Percentiles rank a stretch among this genome's conserved stretches.
Evolutionary conservation across 305 asterid species (phyloP).

Genomic region (Euphrasia arctica): DNA sequence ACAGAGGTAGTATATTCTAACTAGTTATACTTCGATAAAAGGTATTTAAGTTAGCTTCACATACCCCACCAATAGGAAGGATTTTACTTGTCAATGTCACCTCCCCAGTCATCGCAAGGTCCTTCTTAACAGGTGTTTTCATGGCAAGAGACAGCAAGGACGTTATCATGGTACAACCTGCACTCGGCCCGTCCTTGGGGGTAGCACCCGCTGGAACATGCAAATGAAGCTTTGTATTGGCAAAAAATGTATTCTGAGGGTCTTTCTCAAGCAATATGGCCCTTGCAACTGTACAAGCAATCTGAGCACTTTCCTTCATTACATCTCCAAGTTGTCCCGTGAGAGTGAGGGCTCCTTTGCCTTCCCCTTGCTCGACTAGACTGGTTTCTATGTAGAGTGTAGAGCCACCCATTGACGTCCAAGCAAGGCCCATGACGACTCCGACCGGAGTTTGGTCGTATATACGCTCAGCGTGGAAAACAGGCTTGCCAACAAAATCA

Average conservation of each 20-base stretch:
- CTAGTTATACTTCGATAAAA: background rate
- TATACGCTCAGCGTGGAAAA: conserved; percentile 92
- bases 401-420: conserved; percentile 99
- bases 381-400: conserved; percentile 87
- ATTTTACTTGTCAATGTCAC: conserved; percentile 81
- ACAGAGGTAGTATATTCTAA: no score
- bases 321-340: conserved; percentile 98
- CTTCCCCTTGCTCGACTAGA: conserved; percentile 79
- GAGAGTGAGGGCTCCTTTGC: conserved; percentile 71
- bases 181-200: conserved; percentile 98
- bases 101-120: conserved; percentile 99
- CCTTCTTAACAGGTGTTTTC: conserved; percentile 71
- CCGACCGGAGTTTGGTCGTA: conserved; percentile 85
- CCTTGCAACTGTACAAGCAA: conserved; percentile 87
- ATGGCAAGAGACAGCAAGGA: conserved; percentile 86
- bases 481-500: conserved; percentile 93
- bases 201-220: conserved; percentile 98
- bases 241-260: conserved; percentile 59
- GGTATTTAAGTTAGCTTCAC: conserved; percentile 28
- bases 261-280: conserved; percentile 72
- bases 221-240: conserved; percentile 81
- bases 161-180: conserved; percentile 99
- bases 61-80: conserved; percentile 99
- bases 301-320: conserved; percentile 98
- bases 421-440: conserved; percentile 98